These are phyloP conservation scores for Geotrichum restrictum DNA, from an alignment of 1,139 yeast genomes.

Conservation along the genomic window DNA sequence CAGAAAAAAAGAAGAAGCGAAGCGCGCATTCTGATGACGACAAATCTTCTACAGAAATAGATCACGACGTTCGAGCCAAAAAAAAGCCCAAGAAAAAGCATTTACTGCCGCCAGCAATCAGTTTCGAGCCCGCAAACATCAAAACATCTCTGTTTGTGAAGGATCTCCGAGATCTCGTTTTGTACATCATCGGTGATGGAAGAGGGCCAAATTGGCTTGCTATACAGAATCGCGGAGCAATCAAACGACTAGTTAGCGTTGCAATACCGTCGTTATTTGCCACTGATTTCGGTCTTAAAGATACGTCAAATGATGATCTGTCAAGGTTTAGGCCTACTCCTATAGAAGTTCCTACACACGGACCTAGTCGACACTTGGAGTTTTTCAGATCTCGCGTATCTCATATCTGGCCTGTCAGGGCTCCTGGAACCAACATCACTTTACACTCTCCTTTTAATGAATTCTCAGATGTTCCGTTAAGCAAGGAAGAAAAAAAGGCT, in stretches of 20 bases:
- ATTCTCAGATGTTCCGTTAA: constrained; percentile 54
- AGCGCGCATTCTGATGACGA: too few relatives aligned
- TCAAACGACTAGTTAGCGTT: constrained; percentile 56
- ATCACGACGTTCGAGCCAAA: neutral
- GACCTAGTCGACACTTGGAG: constrained; percentile 35
- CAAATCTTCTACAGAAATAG: neutral
- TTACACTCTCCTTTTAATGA: constrained; percentile 44
- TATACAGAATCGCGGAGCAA: constrained; percentile 31
- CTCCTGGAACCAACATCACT: constrained; percentile 63
- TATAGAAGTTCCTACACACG: constrained; percentile 23
- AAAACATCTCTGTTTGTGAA: constrained; percentile 18
- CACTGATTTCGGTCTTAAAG: constrained; percentile 39
- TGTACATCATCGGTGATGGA: constrained; percentile 46
- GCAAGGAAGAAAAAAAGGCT: constrained; percentile 49
- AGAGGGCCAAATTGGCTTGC: constrained; percentile 45
- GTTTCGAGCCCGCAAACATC: constrained; percentile 28
- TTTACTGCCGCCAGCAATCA: constrained; percentile 30
- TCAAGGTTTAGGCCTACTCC: constrained; percentile 25
- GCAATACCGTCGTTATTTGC: constrained; percentile 64
- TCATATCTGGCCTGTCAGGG: constrained; percentile 44
- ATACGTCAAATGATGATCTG: constrained; percentile 19
- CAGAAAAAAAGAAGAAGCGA: too few relatives aligned
- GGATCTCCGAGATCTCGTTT: constrained; percentile 52
- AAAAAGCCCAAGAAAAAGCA: constrained; percentile 15
- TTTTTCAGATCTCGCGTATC: constrained; percentile 45